phyloP scores from a whole-genome alignment of 176 grass and related monocot species.

The Eleusine coracana region DNA sequence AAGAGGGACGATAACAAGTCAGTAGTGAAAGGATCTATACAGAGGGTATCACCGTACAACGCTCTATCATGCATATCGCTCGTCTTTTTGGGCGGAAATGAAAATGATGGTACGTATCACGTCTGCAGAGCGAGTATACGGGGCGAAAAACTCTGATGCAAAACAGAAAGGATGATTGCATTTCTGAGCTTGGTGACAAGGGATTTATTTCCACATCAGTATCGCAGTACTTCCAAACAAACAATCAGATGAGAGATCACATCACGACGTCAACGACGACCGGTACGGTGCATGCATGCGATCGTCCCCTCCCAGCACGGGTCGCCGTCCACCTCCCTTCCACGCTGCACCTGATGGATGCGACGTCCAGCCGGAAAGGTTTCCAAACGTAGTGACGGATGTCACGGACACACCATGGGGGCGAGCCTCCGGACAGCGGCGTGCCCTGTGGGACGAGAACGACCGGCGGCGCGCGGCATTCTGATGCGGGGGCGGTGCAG shows the following conservation, averaged over 20 bases:
- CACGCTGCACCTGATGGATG: neutral
- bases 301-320: neutral
- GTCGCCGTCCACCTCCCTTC: neutral
- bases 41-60: neutral
- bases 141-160: no score
- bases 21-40: neutral
- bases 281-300: neutral
- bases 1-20: neutral
- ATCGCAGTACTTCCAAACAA: neutral
- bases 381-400: neutral
- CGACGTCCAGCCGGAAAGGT: neutral
- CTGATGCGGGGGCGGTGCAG: neutral
- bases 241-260: constrained; percentile 14
- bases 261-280: neutral
- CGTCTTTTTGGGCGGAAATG: neutral
- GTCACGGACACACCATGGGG: neutral
- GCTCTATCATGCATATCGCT: neutral
- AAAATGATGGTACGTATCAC: neutral
- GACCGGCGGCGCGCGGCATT: neutral
- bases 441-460: neutral
- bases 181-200: neutral
- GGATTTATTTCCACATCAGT: neutral
- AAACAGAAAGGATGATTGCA: neutral
- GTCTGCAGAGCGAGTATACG: neutral
- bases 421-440: neutral